Evolutionary conservation across 2,329 filamentous ascomycete genomes (phyloP).

Genomic region (Aspergillus oerlinghausenensis): DNA sequence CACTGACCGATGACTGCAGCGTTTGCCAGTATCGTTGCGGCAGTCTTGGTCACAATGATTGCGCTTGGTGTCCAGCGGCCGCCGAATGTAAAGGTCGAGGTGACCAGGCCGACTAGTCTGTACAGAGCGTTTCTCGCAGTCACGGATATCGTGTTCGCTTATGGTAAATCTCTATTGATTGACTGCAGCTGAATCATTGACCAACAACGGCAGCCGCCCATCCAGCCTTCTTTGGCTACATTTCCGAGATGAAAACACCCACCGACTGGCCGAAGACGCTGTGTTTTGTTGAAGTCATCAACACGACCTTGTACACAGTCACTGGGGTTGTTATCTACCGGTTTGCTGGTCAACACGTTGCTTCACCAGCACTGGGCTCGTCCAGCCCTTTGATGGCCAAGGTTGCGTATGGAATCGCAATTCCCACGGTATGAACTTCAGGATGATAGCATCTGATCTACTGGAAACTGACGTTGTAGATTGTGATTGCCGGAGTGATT

Average conservation of each 20-base stretch:
- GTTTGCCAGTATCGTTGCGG: conserved; percentile 58
- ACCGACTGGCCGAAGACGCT: conserved; percentile 58
- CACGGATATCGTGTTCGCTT: conserved; percentile 65
- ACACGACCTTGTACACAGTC: conserved; percentile 58
- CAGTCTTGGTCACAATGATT: conserved; percentile 62
- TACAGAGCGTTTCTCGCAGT: conserved; percentile 55
- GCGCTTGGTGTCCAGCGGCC: conserved; percentile 52
- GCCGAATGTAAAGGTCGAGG: conserved; percentile 27
- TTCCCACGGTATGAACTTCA: conserved; percentile 50
- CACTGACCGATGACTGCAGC: conserved; percentile 28
- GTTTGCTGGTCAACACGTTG: conserved; percentile 57
- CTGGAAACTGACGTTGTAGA: conserved; percentile 27
- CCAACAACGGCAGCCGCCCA: conserved; percentile 43
- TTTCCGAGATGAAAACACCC: conserved; percentile 59
- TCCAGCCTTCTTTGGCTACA: conserved; percentile 62
- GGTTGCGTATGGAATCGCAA: conserved; percentile 61
- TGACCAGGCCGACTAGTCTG: conserved; percentile 39
- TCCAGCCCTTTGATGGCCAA: conserved; percentile 53
- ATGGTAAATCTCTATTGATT: conserved; percentile 42
- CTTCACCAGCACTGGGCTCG: conserved; percentile 62
- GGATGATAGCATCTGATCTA: background rate
- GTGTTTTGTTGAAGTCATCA: conserved; percentile 52
- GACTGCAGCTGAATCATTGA: conserved; percentile 15
- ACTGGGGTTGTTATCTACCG: conserved; percentile 64
- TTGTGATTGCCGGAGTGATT: conserved; percentile 64